Base-by-base conservation (phyloP, 2,329 filamentous ascomycete genomes). In the Periconia macrospinosa region DNA sequence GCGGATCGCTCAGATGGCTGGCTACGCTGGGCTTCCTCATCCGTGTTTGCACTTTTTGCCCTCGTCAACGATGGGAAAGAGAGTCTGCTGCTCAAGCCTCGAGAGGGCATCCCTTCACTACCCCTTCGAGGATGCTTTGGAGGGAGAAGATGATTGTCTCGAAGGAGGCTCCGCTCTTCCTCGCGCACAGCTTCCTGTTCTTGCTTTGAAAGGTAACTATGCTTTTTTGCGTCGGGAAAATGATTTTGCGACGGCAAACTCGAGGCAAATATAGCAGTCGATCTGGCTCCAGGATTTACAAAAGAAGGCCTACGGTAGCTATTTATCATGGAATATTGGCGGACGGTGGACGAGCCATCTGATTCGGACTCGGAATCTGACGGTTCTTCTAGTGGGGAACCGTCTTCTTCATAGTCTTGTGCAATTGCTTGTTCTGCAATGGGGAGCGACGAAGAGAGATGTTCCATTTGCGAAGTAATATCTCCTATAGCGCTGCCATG, bases 221-320 rank as follows among this genome's bases (percentile, higher is more conserved):
- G 67, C 41, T 65, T 67, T 47, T 68, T 68, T 35, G 59, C 61
- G 18, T 62, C 63, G 5, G 60, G 61, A 9, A 63, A 30, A 15
- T 60, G 49, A 10, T 46, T 56, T 2, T 63, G 73, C 13, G 79
- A 78, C 70, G 49, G 76, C 71, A 69, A 76, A 57, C 73, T 76
- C 30, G 86, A 73, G 80, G 88, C 55, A 81, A 85, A 84, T 23
- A 90, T 82, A 54, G 95, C 80, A 5, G 88, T 83, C 3, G 88
- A 87, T 50, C 91, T 81, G 1, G 86, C 82, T 20, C 87, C 87
- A 13, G 88, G 89, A 30, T 88, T 86, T 42, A 94, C 86, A 67
- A 87, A 89, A 61, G 86, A 89, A 1, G 91, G 90, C 44, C 91
- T 84, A 51, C 89, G 85, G 75, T 94, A 96, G 30, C 84, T 84